Percentiles rank a stretch among this genome's conserved stretches.
These are phyloP conservation scores for Fusarium albidum DNA, from an alignment of 2,329 filamentous ascomycete species.

Conservation along the genomic window DNA sequence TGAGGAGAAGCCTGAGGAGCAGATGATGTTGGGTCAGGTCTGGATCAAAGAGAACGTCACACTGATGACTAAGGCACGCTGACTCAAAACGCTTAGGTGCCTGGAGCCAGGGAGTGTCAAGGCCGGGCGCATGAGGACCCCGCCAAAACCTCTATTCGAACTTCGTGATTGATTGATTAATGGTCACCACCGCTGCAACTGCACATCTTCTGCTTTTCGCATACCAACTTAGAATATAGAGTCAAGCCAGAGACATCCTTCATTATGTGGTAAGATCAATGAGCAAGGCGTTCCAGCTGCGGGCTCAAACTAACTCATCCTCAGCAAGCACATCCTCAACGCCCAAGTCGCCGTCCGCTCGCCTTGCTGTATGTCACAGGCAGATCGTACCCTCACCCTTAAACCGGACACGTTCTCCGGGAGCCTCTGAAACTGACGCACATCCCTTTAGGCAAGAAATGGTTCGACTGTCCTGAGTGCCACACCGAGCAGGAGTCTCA, in stretches of 20 bases:
- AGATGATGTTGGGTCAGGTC: conserved; percentile 7
- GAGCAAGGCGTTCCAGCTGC: background rate
- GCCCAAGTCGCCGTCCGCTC: conserved; percentile 96
- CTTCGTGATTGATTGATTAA: too few species aligned
- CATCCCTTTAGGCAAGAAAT: conserved; percentile 76
- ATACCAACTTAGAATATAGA: background rate
- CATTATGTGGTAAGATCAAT: conserved; percentile 49
- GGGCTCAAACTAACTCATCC: conserved; percentile 14
- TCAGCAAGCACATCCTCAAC: conserved; percentile 97
- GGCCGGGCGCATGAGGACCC: conserved; percentile 20
- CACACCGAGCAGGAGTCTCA: conserved; percentile 85
- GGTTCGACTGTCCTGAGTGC: conserved; percentile 99
- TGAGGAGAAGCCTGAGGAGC: background rate
- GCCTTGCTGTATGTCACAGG: conserved; percentile 79
- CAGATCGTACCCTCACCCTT: background rate
- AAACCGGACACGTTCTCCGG: background rate
- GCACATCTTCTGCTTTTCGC: background rate
- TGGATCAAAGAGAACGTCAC: conserved; percentile 19
- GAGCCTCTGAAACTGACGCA: conserved; percentile 1
- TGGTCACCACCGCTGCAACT: background rate
- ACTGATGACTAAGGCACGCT: background rate
- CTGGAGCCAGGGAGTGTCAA: too few species aligned
- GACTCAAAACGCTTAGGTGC: too few species aligned
- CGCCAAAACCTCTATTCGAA: conserved; percentile 17
- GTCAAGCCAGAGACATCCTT: background rate